Evolutionary conservation across 2,329 filamentous ascomycete species (phyloP), one percentile per base, ranked within the genome.

Genomic region (Pseudocercospora fijiensis): DNA sequence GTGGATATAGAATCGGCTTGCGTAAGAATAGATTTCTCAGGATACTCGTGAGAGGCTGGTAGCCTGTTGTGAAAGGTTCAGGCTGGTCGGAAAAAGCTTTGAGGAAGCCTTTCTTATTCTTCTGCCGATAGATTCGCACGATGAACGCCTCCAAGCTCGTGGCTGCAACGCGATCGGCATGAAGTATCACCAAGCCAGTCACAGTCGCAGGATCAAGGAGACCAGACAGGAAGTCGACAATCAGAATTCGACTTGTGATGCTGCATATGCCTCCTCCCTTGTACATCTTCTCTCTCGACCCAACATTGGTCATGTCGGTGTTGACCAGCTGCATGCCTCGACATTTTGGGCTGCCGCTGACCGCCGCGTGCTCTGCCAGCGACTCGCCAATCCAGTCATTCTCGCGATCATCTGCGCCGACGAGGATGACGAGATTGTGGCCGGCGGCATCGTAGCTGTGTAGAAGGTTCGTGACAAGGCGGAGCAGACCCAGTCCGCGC

Each of bases 381-480:
- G 92, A 91, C 80, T 98, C 95, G 70, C 95, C 95, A 65, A 99
- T 92, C 93, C 94, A 98, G 61, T 89, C 88, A 85, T 97, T 97
- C 75, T 99, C 95, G 64, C 91, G 87, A 33, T 97, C 92, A 65
- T 95, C 90, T 37, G 95, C 93, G 9, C 92, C 93, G 47, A 98
- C 87, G 20, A 99, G 80, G 51, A 99, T 82, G 56, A 99, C 88
- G 60, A 99, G 82, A 74, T 96, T 98, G 78, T 95, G 96, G 13
- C 95, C 95, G 3, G 92, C 92, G 1, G 92, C 93, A 84, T 99
- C 95, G 79, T 97, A 97, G 20, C 93, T 93, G 78, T 99, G 95
- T 27, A 99, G 86, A 43, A 99, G 85, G 76, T 98, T 99, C n/a
- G 92, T 96, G 73, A 97, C 86, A 62, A 99, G 86, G 70, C 92